Percentiles rank a stretch among this genome's conserved stretches.
Evolutionary conservation across 495 filamentous ascomycete species (phyloP).

Genomic region (Neurospora tetrasperma): DNA sequence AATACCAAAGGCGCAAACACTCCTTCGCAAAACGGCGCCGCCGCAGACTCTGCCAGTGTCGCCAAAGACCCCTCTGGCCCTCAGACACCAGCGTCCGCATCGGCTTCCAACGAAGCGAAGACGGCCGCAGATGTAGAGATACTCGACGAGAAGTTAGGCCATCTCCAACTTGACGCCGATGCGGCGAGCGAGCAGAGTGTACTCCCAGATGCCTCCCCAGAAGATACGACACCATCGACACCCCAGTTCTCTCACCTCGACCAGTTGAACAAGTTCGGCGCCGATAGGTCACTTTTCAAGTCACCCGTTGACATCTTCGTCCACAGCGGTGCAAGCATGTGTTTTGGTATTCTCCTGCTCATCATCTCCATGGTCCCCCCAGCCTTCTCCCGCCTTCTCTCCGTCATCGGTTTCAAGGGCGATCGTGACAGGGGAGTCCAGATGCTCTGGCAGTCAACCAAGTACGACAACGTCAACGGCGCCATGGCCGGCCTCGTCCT

Average conservation of each 20-base stretch:
- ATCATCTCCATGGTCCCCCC: conserved; percentile 88
- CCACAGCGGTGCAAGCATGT: conserved; percentile 78
- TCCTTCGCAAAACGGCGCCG: conserved; percentile 15
- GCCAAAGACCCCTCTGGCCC: conserved; percentile 19
- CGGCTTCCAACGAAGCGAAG: conserved; percentile 9
- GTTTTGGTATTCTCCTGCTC: conserved; percentile 75
- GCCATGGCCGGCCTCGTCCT: conserved; percentile 76
- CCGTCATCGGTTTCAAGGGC: conserved; percentile 84
- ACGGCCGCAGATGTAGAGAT: neutral
- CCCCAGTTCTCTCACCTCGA: conserved; percentile 1
- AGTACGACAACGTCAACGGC: conserved; percentile 81
- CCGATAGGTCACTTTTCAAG: conserved; percentile 44
- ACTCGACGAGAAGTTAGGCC: conserved; percentile 15
- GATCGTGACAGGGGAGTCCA: conserved; percentile 73
- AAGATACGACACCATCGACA: neutral
- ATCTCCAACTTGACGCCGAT: conserved; percentile 2
- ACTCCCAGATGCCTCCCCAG: neutral
- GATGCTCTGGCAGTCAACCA: conserved; percentile 89
- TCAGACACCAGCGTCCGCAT: conserved; percentile 18
- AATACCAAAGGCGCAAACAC: neutral
- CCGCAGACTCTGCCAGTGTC: conserved; percentile 22
- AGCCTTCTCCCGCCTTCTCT: conserved; percentile 71
- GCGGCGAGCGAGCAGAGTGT: neutral
- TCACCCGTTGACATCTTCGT: conserved; percentile 75
- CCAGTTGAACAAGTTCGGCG: conserved; percentile 14